Evolutionary conservation across 1,139 yeast species (phyloP), one percentile per base, ranked within the genome.

Genomic region (Taiozyma sp.): DNA sequence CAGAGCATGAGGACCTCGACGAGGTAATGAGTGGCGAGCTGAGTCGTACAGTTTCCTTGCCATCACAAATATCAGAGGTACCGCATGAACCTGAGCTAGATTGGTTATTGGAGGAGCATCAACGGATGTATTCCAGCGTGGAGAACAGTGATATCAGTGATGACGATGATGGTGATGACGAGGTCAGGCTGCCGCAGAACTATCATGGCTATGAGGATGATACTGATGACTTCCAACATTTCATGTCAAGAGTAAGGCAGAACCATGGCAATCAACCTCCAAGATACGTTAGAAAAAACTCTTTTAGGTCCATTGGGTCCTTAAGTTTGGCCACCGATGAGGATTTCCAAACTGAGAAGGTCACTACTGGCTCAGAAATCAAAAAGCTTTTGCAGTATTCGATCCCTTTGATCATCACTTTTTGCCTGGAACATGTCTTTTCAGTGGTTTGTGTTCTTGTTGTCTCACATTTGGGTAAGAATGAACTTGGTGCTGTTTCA

Each of bases 401-500:
- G 0, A 61, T 82, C 4, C 93, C 95, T 0, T 69, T 87, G 56
- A 74, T 84, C 16, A 67, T 84, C 8, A 85, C 93, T 0, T 87
- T 87, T 62, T 70, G 86, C 29, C 66, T 87, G 49, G 92, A 86
- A 62, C 92, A 87, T 63, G 73, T 83, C 46, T 86, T 86, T 62
- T 82, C 91, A 9, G 75, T 87, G 49, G 87, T 86, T 12, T 81
- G 87, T 58, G 79, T 87, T 44, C 69, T 87, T 28, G 86, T 85
- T 27, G 93, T 86, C 32, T 90, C 90, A 0, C 89, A 83, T 62
- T 65, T 85, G 49, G 93, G 93, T 29, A 84, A 81, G 51, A 78
- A 74, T 51, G 90, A 85, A 66, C 69, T 86, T 52, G 91, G 91
- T 0, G 91, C 92, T 0, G 96, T 89, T 2, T 87, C 96, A 0